Evolutionary conservation across 805 yeast genomes (phyloP), one percentile per base, ranked within the genome.

Genomic region (Ogataea thermomethanolica): DNA sequence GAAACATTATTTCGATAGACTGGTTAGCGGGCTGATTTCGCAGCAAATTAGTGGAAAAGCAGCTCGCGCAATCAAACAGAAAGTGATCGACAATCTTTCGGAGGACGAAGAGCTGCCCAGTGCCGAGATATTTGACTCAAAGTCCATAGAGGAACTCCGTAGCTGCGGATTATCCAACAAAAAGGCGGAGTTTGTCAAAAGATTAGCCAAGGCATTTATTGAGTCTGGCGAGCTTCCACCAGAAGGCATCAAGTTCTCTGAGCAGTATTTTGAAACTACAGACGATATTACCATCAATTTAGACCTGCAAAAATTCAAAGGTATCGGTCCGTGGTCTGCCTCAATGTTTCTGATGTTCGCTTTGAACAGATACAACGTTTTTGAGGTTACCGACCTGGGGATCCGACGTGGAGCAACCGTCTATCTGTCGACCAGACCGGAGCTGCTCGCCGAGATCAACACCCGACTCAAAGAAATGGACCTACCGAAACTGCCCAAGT

Each of bases 321-420:
- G 95, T 0, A 73, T 85, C 12, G 95, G 93, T 0, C 71, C 72
- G 1, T 90, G 98, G 98, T 78, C 89, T 4, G 90, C 93, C 0
- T 84, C 83, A 39, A 90, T 90, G 96, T 90, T 88, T 60, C 62
- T 85, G 12, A 55, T 82, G 15, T 87, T 87, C 55, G 83, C 84
- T 1, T 63, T 89, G 32, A 72, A 71, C 20, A 71, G 85, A 41
- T 56, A 76, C 55, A 81, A 90, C 57, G 76, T 86, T 0, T 87
- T 87, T 58, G 82, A 93, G 5, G 65, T 75, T 5, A 86, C 80
- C 13, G 97, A 90, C 62, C 63, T 90, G 33, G 97, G 96, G 1
- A 75, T 90, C 2, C 88, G 90, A 24, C 67, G 95, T 46, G 97
- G 97, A 0, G 75, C 81, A 43, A 74, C 87, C 0, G 59, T 70